Base-by-base conservation (phyloP, 2,329 filamentous ascomycete species). In the Harringtonia aguacate region DNA sequence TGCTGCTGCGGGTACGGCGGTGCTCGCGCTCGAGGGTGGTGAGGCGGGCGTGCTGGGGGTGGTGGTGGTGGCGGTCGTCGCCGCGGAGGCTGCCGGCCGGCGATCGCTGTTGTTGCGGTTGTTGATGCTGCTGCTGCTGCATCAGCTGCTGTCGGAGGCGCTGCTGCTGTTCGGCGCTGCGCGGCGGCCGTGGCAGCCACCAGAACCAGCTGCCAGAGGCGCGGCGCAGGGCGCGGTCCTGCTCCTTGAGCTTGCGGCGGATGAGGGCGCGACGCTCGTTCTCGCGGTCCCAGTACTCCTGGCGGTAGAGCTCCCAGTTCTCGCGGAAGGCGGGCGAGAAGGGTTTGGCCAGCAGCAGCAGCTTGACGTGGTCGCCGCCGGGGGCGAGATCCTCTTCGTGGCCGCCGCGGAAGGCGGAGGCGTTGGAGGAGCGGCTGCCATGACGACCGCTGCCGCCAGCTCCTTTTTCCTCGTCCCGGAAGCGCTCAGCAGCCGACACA, bases 201-300 rank as follows among this genome's bases (percentile, higher is more conserved):
- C 87, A 94, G 30, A 94, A 68, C 80, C 81, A 85, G 20, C 82
- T 77, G 42, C 82, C 79, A 48, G 81, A 71, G 54, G 80, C 69
- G 55, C 77, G 79, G 13, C 82, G 80, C 33, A 86, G 65, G 48
- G 82, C 78, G 17, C 74, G 72, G 53, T 89, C 81, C 28, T 77
- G 74, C 41, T 79, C 73, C 49, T 79, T 76, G 40, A 95, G 67
- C 57, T 84, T 84, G 36, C 72, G 58, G 35, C 86, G 75, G 21
- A 95, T 68, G 46, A 84, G 66, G 3, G 82, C 76, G 13, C 92
- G 79, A 3, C 90, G 81, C 61, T 94, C 87, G 58, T 98, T 98
- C 61, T 98, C 92, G 48, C 81, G 81, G 55, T 95, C 90, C 92
- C 92, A 98, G 64, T 95, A 98, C 48, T 95, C 89, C 29, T 83